phyloP scores from a whole-genome alignment of 2,329 filamentous ascomycete genomes.

The Fusarium citri region DNA sequence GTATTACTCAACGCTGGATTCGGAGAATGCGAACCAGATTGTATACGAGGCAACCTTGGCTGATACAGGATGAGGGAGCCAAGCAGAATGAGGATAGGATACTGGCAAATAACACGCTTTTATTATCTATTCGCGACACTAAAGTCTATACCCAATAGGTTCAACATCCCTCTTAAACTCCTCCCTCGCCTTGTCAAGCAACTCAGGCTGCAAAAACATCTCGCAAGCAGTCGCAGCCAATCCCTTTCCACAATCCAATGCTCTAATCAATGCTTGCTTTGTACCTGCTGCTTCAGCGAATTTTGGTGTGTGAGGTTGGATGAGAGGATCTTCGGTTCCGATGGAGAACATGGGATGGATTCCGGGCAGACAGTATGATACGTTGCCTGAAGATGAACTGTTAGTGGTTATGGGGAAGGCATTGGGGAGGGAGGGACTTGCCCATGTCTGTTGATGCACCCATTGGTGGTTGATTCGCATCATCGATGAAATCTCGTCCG shows the following conservation, averaged over 20 bases:
- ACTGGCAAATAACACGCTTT: not conserved
- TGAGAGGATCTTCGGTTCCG: conserved; percentile 29
- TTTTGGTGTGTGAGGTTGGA: conserved; percentile 37
- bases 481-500: conserved; percentile 20
- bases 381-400: conserved; percentile 25
- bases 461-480: conserved; percentile 29
- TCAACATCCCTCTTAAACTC: conserved; percentile 29
- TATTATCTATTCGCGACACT: not conserved
- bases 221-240: conserved; percentile 38
- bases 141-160: conserved; percentile 25
- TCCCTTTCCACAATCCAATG: conserved; percentile 38
- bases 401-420: not conserved
- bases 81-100: too few species aligned
- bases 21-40: conserved; percentile 58
- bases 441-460: conserved; percentile 44
- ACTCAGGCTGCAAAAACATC: conserved; percentile 2
- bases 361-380: conserved; percentile 35
- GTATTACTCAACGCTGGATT: conserved; percentile 74
- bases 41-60: too few species aligned
- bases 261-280: conserved; percentile 24
- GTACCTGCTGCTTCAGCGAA: conserved; percentile 36
- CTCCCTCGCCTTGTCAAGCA: conserved; percentile 15
- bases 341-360: conserved; percentile 43
- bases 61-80: too few species aligned
- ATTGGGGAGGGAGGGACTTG: not conserved